Percentiles rank a stretch among this genome's conserved stretches.
phyloP scores from a whole-genome alignment of 139 green algal genomes.

The Pseudopediastrum boryanum region DNA sequence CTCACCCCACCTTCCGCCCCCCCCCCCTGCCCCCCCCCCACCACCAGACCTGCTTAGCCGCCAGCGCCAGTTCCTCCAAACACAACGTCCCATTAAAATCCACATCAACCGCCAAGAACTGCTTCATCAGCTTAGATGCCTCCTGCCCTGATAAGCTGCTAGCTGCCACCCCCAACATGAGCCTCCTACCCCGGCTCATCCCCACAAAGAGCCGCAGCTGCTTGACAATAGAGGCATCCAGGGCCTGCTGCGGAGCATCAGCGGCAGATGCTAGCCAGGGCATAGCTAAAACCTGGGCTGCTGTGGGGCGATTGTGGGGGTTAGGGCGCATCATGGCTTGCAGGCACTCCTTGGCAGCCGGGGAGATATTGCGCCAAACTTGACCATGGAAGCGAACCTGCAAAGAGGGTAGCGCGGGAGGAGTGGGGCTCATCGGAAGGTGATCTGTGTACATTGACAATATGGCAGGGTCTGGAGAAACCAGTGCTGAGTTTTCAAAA shows the following conservation, averaged over 20 bases:
- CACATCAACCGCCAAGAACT: conserved; percentile 46
- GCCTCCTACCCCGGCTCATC: conserved; percentile 45
- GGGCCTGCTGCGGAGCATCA: conserved; percentile 35
- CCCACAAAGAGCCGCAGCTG: conserved; percentile 55
- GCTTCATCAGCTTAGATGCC: conserved; percentile 43
- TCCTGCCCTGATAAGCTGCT: conserved; percentile 44
- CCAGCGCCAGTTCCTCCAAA: conserved; percentile 47
- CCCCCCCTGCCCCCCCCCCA: neutral
- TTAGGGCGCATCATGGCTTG: conserved; percentile 47
- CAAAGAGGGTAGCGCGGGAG: too few relatives aligned
- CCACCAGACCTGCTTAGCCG: conserved; percentile 43
- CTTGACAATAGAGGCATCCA: conserved; percentile 41
- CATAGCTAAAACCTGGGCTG: conserved; percentile 16
- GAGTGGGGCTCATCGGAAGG: too few relatives aligned
- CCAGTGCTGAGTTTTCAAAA: too few relatives aligned
- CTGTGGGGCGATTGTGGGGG: conserved; percentile 32
- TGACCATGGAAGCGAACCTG: conserved; percentile 52
- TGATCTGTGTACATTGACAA: too few relatives aligned
- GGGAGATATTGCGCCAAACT: conserved; percentile 40
- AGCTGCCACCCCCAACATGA: conserved; percentile 59
- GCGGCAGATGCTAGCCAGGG: conserved; percentile 44
- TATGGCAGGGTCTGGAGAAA: too few relatives aligned
- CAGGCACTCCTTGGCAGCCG: conserved; percentile 57
- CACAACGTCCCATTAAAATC: conserved; percentile 58
- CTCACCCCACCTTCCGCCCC: too few relatives aligned